phyloP scores from a whole-genome alignment of 345 rosid species.

The Eucalyptus polybractea region DNA sequence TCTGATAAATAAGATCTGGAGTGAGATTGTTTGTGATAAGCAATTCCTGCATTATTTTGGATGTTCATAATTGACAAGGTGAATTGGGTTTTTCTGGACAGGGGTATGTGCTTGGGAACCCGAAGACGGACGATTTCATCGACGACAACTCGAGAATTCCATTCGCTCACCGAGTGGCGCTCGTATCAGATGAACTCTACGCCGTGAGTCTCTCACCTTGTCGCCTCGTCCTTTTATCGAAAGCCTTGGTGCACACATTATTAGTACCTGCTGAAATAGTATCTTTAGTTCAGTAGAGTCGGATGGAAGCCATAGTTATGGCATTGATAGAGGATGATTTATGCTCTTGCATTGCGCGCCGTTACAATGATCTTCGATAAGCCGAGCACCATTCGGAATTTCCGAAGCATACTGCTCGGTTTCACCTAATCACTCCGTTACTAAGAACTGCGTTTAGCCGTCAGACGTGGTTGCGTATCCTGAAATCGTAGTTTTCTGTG shows the following conservation, averaged over 20 bases:
- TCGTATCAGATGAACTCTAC: conserved; percentile 10
- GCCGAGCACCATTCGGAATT: neutral
- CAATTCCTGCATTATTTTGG: neutral
- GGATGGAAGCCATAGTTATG: neutral
- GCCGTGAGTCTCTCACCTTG: neutral
- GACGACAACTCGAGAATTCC: conserved; percentile 8
- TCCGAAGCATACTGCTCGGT: neutral
- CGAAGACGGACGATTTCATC: conserved; percentile 13
- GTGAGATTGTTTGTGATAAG: neutral
- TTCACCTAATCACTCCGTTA: neutral
- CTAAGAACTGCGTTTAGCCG: neutral
- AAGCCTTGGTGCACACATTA: neutral
- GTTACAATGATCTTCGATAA: neutral
- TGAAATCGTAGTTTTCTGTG: neutral
- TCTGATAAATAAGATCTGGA: neutral
- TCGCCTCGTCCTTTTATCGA: neutral
- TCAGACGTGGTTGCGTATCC: neutral
- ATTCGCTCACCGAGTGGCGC: conserved; percentile 3
- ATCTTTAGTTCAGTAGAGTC: neutral
- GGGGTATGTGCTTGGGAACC: conserved; percentile 28
- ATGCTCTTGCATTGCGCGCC: neutral
- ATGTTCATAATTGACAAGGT: neutral
- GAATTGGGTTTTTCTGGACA: neutral
- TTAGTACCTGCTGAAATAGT: neutral
- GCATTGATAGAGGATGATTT: neutral